These are phyloP conservation scores for Pseudonectria foliicola DNA, from an alignment of 2,329 filamentous ascomycete genomes.

Conservation along the genomic window DNA sequence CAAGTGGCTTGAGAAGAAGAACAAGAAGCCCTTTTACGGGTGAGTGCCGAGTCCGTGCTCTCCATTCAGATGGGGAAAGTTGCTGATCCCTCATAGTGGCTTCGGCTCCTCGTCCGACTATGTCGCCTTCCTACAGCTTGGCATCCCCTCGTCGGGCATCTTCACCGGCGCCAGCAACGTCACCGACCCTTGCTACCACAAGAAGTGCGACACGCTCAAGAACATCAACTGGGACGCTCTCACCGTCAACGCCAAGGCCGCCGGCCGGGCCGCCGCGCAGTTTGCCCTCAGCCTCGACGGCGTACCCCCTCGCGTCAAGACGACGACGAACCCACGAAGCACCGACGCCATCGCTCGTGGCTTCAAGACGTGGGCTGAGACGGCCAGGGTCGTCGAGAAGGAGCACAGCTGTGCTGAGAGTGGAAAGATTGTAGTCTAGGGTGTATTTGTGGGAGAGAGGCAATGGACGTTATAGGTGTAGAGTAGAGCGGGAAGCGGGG, in stretches of 20 bases:
- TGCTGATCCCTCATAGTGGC: slow-evolving; percentile 12
- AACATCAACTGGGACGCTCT: slow-evolving; percentile 37
- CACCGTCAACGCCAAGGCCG: slow-evolving; percentile 34
- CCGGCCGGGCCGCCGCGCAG: slow-evolving; percentile 43
- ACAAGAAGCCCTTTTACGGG: slow-evolving; percentile 26
- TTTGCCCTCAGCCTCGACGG: slow-evolving; percentile 30
- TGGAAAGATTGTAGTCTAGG: slow-evolving; percentile 17
- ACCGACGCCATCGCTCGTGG: slow-evolving; percentile 17
- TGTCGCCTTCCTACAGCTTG: slow-evolving; percentile 32
- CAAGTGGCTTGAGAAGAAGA: slow-evolving; percentile 30
- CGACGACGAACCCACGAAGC: slow-evolving; percentile 20
- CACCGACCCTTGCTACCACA: slow-evolving; percentile 32
- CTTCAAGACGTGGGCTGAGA: slow-evolving; percentile 20
- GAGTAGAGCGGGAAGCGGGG: too few relatives aligned
- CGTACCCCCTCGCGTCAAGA: slow-evolving; percentile 26
- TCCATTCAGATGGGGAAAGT: not conserved
- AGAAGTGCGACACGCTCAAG: slow-evolving; percentile 31
- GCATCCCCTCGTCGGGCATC: slow-evolving; percentile 33
- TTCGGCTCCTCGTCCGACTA: slow-evolving; percentile 35
- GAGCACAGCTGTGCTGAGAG: slow-evolving; percentile 22
- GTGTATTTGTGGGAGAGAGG: not conserved
- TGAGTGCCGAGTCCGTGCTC: slow-evolving; percentile 7
- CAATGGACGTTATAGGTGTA: too few relatives aligned
- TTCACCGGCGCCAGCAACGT: slow-evolving; percentile 32
- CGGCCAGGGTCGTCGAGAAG: slow-evolving; percentile 19